Percentiles rank a stretch among this genome's conserved stretches.
Conservation (phyloP, 768 basidiomycete genomes). For the Pisolithus sp. region DNA sequence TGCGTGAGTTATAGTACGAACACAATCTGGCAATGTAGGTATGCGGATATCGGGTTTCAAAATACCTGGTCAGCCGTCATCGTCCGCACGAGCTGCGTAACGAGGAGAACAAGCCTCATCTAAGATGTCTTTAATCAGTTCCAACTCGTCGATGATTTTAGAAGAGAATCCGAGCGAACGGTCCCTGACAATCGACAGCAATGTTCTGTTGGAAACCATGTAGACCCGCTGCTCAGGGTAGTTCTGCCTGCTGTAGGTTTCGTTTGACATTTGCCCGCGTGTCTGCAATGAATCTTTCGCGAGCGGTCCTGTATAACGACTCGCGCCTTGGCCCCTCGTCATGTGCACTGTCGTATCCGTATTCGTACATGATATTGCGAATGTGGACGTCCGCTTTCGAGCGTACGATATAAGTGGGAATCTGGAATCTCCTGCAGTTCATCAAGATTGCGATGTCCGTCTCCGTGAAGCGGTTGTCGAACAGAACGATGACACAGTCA, state of each 20-base stretch:
- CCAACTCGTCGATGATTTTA: not conserved
- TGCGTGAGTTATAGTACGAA: too few relatives aligned
- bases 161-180: not conserved
- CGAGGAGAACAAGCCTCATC: conserved; percentile 9
- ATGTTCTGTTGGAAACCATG: conserved; percentile 11
- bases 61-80: not conserved
- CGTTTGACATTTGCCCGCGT: conserved; percentile 11
- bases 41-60: too few relatives aligned
- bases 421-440: conserved; percentile 9
- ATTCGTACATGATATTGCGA: conserved; percentile 8
- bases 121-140: not conserved
- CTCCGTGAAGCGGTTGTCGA: conserved; percentile 13
- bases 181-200: conserved; percentile 8
- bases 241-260: conserved; percentile 11
- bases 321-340: conserved; percentile 1
- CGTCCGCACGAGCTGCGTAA: not conserved
- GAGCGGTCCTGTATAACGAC: conserved; percentile 8
- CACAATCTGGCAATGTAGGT: too few relatives aligned
- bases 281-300: conserved; percentile 12
- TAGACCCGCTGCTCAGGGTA: conserved; percentile 19
- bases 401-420: conserved; percentile 13
- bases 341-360: conserved; percentile 6
- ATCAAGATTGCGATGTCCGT: conserved; percentile 12
- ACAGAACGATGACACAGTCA: conserved; percentile 12
- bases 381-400: conserved; percentile 16